phyloP scores from a whole-genome alignment of 306 rosid species.

The Fragaria ananassa region DNA sequence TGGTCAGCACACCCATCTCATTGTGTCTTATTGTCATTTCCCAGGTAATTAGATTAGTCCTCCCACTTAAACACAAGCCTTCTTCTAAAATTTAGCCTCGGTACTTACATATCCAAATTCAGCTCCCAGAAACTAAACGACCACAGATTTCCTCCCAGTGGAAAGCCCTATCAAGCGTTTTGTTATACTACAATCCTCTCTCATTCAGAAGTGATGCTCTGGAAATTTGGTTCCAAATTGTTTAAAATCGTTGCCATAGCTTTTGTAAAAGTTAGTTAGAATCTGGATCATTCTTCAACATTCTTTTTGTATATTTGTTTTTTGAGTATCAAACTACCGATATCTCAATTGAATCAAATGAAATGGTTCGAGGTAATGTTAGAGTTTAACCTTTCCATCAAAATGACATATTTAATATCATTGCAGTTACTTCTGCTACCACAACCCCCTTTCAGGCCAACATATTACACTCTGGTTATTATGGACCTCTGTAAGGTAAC shows the following conservation, averaged over 20 bases:
- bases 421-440: conserved; percentile 93
- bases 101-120: background rate
- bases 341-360: background rate
- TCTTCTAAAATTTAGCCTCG: background rate
- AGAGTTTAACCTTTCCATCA: background rate
- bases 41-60: background rate
- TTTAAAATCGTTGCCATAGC: background rate
- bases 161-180: background rate
- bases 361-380: background rate
- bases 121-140: background rate
- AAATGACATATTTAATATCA: background rate
- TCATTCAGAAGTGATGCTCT: too few relatives aligned
- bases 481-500: conserved; percentile 97
- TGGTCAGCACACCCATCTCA: background rate
- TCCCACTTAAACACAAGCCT: background rate
- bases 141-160: background rate
- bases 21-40: background rate
- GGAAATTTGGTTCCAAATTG: background rate
- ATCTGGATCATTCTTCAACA: background rate
- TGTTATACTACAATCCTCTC: background rate
- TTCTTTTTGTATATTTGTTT: background rate
- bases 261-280: background rate
- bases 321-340: background rate
- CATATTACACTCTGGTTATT: conserved; percentile 83
- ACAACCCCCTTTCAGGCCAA: conserved; percentile 90